Base-by-base conservation (phyloP, 1,284 basidiomycete species). In the Trametes versicolor region DNA sequence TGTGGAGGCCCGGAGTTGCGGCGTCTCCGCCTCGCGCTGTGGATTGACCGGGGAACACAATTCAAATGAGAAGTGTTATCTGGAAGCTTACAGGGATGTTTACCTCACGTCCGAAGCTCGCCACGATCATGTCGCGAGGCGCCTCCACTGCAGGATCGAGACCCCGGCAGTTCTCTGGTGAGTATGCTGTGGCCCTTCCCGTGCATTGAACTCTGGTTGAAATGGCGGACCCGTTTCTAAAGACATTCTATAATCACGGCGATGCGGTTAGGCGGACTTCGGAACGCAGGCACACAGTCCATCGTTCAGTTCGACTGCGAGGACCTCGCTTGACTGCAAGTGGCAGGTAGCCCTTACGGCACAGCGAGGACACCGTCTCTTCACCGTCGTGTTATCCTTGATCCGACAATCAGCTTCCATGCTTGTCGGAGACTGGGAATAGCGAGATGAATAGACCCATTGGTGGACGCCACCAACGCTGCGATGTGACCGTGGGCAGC, bases 381-480 rank as follows among this genome's bases (percentile, higher is more conserved):
- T 49, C 48, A 49, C 48, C 48, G 23, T 17, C 27, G 25, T 49
- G 25, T 49, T 25, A 27, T 15, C 48, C 6, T 29, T 27, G 48
- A 17, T 29, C 48, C 48, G 48, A 12, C 13, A 27, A 49, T 48
- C 48, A 49, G 48, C 48, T 49, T 49, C 48, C 48, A 49, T 49
- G 19, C 48, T 15, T 21, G 12, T 25, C 27, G 23, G 48, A 49
- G 12, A 29, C 13, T 10, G 2, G 25, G 25, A 25, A 48, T 29
- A 25, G 17, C 25, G 7, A 12, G 9, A 12, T 27, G 29, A 32
- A 32, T 4, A 32, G 4, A 32, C 29, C 13, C 25, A 29, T 49
- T 17, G 48, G 10, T 27, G 13, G 15, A 13, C 6, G 25, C 48
- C 25, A 49, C 27, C 25, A 17, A 43, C 41, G 41, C 19, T 43